Evolutionary conservation across 169 alveolate species (phyloP), one percentile per base, ranked within the genome.

Genomic region (Plasmodium yoelii): DNA sequence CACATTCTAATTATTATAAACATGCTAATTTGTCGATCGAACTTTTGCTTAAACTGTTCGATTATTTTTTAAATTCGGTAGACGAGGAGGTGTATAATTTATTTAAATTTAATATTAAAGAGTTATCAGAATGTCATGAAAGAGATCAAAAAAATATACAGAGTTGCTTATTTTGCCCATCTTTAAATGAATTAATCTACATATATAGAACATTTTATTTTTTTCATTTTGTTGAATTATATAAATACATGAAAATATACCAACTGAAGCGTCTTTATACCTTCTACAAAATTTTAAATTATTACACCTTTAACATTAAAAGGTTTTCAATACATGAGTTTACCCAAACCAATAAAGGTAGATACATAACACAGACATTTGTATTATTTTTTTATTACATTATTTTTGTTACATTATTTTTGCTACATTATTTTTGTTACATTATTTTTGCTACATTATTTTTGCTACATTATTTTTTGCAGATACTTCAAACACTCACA

Each of bases 331-430:
- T 70, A 49, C 18, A 39, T 6, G 75, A 86, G 22, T 86, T 86
- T 70, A 70, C 72, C 10, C 91, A 86, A 69, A 86, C 91, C 42
- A 19, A 86, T 60, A 86, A 47, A 10, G 87, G 91, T 86, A 63
- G 59, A 10, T 26, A 8, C 5, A 34, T 5, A 15, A 24, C 2
- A n/a, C n/a, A n/a, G n/a, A n/a, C n/a, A n/a, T n/a, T n/a, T n/a
- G n/a, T n/a, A n/a, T n/a, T n/a, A n/a, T n/a, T n/a, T n/a, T n/a
- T n/a, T n/a, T n/a, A n/a, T n/a, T n/a, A n/a, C n/a, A n/a, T n/a
- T n/a, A n/a, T n/a, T n/a, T n/a, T n/a, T n/a, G n/a, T n/a, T n/a
- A n/a, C n/a, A n/a, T n/a, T n/a, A n/a, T n/a, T n/a, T n/a, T n/a
- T n/a, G n/a, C n/a, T n/a, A n/a, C n/a, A n/a, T n/a, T n/a, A n/a